phyloP scores from a whole-genome alignment of 2,329 filamentous ascomycete genomes.

The Ploettnerulaceae sp. region DNA sequence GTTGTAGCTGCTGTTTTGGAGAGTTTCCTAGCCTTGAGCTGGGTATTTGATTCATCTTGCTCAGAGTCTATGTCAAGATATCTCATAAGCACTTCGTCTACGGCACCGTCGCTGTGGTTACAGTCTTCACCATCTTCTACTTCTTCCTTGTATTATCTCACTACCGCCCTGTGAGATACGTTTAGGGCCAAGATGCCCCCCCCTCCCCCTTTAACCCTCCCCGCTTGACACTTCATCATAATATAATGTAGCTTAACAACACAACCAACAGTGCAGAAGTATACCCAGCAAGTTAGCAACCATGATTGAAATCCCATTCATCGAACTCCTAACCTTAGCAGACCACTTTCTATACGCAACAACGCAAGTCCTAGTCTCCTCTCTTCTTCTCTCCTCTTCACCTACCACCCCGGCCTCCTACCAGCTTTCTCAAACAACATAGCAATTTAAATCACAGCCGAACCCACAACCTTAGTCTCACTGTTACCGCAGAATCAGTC shows the following conservation, averaged over 20 bases:
- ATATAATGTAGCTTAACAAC: too few relatives aligned
- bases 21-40: conserved; percentile 22
- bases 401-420: background rate
- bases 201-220: too few relatives aligned
- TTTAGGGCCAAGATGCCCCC: conserved; percentile 43
- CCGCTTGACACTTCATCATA: too few relatives aligned
- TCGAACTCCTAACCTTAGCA: conserved; percentile 18
- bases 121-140: conserved; percentile 43
- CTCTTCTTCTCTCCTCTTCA: background rate
- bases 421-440: conserved; percentile 26
- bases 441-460: conserved; percentile 46
- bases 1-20: conserved; percentile 19
- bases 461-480: conserved; percentile 45
- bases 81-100: conserved; percentile 43
- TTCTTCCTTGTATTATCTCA: conserved; percentile 49
- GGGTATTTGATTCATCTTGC: conserved; percentile 23
- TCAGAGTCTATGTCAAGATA: conserved; percentile 24
- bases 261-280: conserved; percentile 21
- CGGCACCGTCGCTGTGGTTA: conserved; percentile 42
- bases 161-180: conserved; percentile 47
- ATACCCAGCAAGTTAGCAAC: too few relatives aligned
- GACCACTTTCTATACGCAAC: conserved; percentile 27
- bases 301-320: conserved; percentile 25
- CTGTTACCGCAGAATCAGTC: conserved; percentile 44
- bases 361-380: conserved; percentile 11